phyloP scores from a whole-genome alignment of 495 filamentous ascomycete genomes.

The Penicillium macrosclerotiorum region DNA sequence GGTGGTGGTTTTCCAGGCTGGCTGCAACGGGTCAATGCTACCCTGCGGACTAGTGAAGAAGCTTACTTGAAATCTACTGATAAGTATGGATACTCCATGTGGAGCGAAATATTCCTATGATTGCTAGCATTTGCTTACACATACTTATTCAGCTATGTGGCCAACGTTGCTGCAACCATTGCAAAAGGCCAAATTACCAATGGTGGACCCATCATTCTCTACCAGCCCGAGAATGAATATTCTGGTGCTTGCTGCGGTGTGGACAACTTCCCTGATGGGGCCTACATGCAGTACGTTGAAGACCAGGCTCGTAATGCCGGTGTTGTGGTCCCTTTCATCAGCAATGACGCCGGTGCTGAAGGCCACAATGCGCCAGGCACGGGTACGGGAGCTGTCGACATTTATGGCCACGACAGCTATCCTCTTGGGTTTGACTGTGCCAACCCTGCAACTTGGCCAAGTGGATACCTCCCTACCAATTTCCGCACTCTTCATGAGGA shows the following conservation, averaged over 20 bases:
- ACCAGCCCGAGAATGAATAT: conserved; percentile 82
- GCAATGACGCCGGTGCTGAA: conserved; percentile 61
- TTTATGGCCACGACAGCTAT: conserved; percentile 76
- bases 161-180: conserved; percentile 58
- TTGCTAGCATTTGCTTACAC: conserved; percentile 5
- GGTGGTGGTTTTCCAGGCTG: conserved; percentile 66
- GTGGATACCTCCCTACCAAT: conserved; percentile 42
- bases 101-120: background rate
- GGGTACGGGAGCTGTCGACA: conserved; percentile 63
- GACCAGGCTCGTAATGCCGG: conserved; percentile 66
- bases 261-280: conserved; percentile 50
- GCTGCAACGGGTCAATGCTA: conserved; percentile 62
- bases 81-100: conserved; percentile 30
- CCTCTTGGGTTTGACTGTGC: conserved; percentile 65
- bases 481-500: conserved; percentile 49
- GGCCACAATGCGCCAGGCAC: conserved; percentile 68
- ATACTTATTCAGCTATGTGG: conserved; percentile 29
- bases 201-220: conserved; percentile 72
- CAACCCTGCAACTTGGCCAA: conserved; percentile 51
- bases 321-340: conserved; percentile 72
- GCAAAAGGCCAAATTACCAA: conserved; percentile 76
- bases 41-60: conserved; percentile 56
- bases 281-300: conserved; percentile 69
- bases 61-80: conserved; percentile 66
- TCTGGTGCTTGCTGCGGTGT: conserved; percentile 40